phyloP scores from a whole-genome alignment of 139 green algal genomes.

The Chlorella sp. region DNA sequence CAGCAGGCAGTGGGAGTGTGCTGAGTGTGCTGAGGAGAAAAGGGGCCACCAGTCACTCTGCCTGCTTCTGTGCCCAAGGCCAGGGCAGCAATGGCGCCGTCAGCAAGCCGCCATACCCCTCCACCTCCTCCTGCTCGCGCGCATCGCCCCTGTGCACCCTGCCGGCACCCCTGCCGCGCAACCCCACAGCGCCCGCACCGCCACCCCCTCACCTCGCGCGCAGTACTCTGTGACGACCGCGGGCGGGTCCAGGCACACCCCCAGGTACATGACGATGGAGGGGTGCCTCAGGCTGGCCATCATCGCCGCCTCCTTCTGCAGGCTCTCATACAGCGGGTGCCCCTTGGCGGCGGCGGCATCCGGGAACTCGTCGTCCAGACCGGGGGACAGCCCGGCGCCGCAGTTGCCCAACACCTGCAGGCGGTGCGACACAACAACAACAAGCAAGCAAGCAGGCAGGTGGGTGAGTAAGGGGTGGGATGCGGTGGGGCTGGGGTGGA shows the following conservation, averaged over 20 bases:
- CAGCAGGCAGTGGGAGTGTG: no score
- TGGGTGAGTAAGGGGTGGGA: no score
- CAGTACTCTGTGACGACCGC: slow-evolving; percentile 52
- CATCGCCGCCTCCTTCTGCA: slow-evolving; percentile 58
- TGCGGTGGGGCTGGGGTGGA: no score
- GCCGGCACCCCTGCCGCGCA: neutral
- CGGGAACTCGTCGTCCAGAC: slow-evolving; percentile 39
- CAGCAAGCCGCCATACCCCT: neutral
- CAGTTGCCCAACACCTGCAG: slow-evolving; percentile 61
- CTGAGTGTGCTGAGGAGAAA: neutral
- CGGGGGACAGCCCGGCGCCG: neutral
- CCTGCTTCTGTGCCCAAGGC: no score
- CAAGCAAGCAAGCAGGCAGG: no score
- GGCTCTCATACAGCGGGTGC: slow-evolving; percentile 36
- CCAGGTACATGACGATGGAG: slow-evolving; percentile 70
- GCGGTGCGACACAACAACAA: no score
- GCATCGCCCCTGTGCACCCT: neutral
- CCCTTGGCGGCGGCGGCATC: neutral
- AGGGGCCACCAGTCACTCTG: no score
- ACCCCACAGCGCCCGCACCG: neutral
- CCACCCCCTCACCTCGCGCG: slow-evolving; percentile 9
- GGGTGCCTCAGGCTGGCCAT: slow-evolving; percentile 57
- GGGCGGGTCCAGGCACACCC: slow-evolving; percentile 40
- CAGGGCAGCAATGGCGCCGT: neutral
- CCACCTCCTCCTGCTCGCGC: neutral